These are phyloP conservation scores for Ganoderma lingzhi DNA, from an alignment of 1,284 basidiomycete species.

Conservation along the genomic window DNA sequence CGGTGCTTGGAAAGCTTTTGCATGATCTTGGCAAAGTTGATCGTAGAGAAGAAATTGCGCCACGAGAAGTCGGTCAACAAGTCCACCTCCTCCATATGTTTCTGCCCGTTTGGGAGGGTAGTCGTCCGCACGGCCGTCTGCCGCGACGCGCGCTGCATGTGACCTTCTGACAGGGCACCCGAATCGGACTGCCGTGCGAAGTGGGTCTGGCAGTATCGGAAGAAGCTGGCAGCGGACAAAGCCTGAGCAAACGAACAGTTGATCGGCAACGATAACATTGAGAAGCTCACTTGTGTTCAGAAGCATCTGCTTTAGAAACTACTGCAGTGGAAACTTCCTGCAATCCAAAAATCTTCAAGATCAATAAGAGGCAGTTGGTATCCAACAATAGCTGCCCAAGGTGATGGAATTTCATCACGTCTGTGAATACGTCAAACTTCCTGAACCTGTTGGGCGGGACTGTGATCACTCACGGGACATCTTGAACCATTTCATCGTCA, in stretches of 20 bases:
- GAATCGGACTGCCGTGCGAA: conserved; percentile 71
- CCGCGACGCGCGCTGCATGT: conserved; percentile 63
- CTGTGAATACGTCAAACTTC: conserved; percentile 48
- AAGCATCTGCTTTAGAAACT: conserved; percentile 88
- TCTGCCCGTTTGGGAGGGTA: conserved; percentile 72
- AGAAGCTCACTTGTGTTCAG: conserved; percentile 80
- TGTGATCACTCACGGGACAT: conserved; percentile 79
- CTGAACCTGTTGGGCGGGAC: conserved; percentile 2
- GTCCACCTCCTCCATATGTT: conserved; percentile 87
- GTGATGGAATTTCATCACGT: conserved; percentile 99
- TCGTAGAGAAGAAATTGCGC: conserved; percentile 98
- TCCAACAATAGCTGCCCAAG: conserved; percentile 94
- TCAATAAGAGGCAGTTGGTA: conserved; percentile 93
- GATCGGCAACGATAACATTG: conserved; percentile 13
- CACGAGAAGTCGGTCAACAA: conserved; percentile 95
- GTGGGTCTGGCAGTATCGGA: conserved; percentile 89
- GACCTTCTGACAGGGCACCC: conserved; percentile 58
- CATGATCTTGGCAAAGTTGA: conserved; percentile 98
- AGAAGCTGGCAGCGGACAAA: conserved; percentile 72
- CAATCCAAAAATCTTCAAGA: conserved; percentile 98
- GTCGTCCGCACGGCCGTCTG: conserved; percentile 64
- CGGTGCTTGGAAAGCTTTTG: conserved; percentile 97
- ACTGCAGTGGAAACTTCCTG: conserved; percentile 90
- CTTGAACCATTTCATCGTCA: conserved; percentile 98
- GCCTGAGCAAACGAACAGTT: background rate